Base-by-base conservation (phyloP, 140 eudicot genomes). In the Senecio squalidus region DNA sequence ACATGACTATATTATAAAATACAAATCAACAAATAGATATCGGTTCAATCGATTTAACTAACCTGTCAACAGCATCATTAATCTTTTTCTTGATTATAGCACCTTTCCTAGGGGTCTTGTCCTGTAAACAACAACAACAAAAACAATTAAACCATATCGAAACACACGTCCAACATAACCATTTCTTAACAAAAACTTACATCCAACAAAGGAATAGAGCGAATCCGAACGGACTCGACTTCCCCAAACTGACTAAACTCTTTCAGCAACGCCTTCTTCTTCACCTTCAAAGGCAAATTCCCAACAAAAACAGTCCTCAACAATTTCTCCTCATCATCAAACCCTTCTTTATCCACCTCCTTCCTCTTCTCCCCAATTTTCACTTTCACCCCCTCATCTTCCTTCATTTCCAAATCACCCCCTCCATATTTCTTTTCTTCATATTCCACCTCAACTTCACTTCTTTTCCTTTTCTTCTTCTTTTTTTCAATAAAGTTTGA, bases 281-380 rank as follows among this genome's bases (percentile, higher is more conserved):
- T 92, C 20, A 82, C 76, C 74, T 92, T 92, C 79, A 92, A 62
- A 0, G 96, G 96, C 74, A 92, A 76, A 71, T 92, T 92, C 55
- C 98, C 98, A 59, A 92, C 96, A 77, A 92, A 92, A 22, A 87
- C 79, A 33, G 98, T 92, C 73, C 98, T 87, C 55, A 82, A 70
- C 25, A 93, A 55, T 81, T 92, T 92, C 15, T 72, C 79, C 58
- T 92, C 98, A 60, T 92, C 96, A 79, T 92, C 98, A 62, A 87
- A 92, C 15, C 96, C 96, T 60, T 92, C 98, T 70, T 84, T 80
- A 2, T 79, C 49, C 25, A 81, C 95, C 7, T 70, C 70, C 80
- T 91, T 91, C 88, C 98, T 83, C 80, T 91, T 86, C 75, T 51
- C 77, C 45, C 98, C 98, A 62, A 82, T 61, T 58, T 64, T 57